phyloP scores from a whole-genome alignment of 2,329 filamentous ascomycete genomes.

The Colletotrichum graminicola region DNA sequence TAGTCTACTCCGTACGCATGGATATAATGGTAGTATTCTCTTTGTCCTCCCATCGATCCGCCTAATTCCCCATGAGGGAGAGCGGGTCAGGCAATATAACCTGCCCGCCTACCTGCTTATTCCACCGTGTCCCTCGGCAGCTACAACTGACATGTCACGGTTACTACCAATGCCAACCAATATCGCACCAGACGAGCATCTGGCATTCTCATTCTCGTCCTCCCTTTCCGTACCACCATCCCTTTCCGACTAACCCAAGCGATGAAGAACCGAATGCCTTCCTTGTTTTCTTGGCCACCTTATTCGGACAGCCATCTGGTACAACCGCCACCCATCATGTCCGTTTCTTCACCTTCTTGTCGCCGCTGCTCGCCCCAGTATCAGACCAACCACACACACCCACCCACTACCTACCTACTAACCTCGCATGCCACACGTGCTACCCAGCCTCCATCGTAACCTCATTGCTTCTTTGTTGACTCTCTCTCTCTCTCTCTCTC shows the following conservation, averaged over 20 bases:
- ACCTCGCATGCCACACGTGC: not conserved
- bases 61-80: not conserved
- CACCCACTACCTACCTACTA: too few relatives aligned
- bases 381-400: not conserved
- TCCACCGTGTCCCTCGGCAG: not conserved
- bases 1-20: too few relatives aligned
- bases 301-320: not conserved
- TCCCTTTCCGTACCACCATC: not conserved
- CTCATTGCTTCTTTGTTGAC: slow-evolving; percentile 33
- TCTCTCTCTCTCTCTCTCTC: slow-evolving; percentile 3
- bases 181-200: not conserved
- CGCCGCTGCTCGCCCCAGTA: not conserved
- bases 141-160: not conserved
- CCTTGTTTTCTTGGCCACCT: not conserved
- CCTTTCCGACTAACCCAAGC: not conserved
- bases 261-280: slow-evolving; percentile 8
- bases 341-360: not conserved
- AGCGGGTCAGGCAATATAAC: not conserved
- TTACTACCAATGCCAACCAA: not conserved
- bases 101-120: not conserved
- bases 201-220: not conserved
- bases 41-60: slow-evolving; percentile 9
- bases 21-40: not conserved
- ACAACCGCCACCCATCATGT: not conserved
- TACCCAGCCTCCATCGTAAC: not conserved